These are phyloP conservation scores for Solanum chilense DNA, from an alignment of 257 asterid genomes.

Conservation along the genomic window DNA sequence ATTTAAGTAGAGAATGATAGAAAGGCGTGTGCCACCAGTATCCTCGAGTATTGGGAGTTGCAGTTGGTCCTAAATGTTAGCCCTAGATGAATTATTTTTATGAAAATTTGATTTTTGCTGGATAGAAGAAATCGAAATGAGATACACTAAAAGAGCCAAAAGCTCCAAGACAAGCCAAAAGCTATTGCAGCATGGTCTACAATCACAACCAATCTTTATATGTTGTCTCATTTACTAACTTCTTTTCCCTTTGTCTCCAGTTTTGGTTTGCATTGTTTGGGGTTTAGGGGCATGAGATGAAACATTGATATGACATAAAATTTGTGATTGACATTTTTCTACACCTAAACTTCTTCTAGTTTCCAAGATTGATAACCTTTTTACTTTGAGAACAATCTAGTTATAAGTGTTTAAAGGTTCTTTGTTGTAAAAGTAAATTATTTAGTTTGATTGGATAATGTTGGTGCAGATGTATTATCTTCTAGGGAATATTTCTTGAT, in stretches of 20 bases:
- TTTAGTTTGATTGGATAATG: neutral
- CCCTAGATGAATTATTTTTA: neutral
- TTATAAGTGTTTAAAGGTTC: neutral
- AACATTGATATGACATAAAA: neutral
- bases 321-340: neutral
- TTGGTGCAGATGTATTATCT: neutral
- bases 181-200: conserved; percentile 13
- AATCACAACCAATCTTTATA: conserved; percentile 2
- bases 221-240: conserved; percentile 4
- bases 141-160: conserved; percentile 19
- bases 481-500: neutral
- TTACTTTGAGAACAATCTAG: neutral
- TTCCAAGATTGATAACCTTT: neutral
- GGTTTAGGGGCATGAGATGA: neutral
- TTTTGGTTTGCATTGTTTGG: neutral
- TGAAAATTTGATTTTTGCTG: neutral
- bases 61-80: too few relatives aligned
- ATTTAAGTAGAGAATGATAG: neutral
- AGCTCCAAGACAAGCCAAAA: conserved; percentile 13
- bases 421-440: neutral
- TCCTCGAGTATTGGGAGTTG: neutral
- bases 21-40: neutral
- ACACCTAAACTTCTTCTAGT: neutral
- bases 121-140: neutral
- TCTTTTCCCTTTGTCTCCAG: neutral